Percentiles rank a stretch among this genome's conserved stretches.
Evolutionary conservation across 352 stramenopile genomes (phyloP).

Genomic region (Pythium vanterpoolii): DNA sequence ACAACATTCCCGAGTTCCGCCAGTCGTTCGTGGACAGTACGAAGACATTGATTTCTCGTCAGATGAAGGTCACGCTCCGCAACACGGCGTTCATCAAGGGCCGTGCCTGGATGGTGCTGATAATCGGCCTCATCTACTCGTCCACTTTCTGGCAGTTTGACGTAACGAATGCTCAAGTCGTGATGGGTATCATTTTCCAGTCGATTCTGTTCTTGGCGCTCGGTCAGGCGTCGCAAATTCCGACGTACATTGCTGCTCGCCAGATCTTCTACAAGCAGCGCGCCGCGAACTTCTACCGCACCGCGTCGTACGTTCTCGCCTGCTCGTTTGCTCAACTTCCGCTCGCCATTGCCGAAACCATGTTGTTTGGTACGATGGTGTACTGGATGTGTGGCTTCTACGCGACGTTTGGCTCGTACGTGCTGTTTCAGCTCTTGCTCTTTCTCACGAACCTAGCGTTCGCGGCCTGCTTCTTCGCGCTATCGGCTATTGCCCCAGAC

Average conservation of each 20-base stretch:
- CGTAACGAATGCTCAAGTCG: conserved; percentile 40
- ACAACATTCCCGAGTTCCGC: conserved; percentile 38
- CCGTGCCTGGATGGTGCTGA: conserved; percentile 40
- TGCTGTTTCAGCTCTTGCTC: conserved; percentile 54
- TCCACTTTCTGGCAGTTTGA: conserved; percentile 55
- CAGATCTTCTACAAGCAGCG: conserved; percentile 88
- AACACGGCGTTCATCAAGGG: conserved; percentile 55
- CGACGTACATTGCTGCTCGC: conserved; percentile 70
- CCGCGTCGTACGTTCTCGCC: conserved; percentile 75
- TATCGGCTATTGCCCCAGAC: conserved; percentile 36
- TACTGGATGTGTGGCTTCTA: conserved; percentile 86
- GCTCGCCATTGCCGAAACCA: conserved; percentile 60
- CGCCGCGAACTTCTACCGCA: conserved; percentile 83
- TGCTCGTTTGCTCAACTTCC: conserved; percentile 42
- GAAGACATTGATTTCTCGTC: conserved; percentile 48
- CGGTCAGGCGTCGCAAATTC: conserved; percentile 71
- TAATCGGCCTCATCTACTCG: conserved; percentile 54
- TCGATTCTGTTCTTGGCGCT: conserved; percentile 80
- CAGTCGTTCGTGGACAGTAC: conserved; percentile 40
- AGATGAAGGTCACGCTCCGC: conserved; percentile 56
- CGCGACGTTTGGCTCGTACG: conserved; percentile 23
- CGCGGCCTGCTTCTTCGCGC: conserved; percentile 48
- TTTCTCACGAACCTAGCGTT: conserved; percentile 65
- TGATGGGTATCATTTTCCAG: conserved; percentile 84
- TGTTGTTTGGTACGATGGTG: conserved; percentile 84